These are phyloP conservation scores for Colletotrichum tropicale DNA, from an alignment of 2,329 filamentous ascomycete species.

Conservation along the genomic window DNA sequence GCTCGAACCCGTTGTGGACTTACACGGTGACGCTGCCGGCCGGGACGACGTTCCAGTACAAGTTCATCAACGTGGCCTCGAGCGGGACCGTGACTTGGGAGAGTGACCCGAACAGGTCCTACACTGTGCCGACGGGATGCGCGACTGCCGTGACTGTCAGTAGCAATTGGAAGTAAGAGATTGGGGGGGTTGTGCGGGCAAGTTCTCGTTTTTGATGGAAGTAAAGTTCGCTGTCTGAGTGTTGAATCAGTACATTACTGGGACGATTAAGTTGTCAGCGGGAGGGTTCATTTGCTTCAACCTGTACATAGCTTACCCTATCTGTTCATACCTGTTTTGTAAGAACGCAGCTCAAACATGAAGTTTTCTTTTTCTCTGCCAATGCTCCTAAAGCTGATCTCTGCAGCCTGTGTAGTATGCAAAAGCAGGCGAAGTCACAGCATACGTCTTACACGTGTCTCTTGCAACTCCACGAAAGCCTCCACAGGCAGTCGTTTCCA, in stretches of 20 bases:
- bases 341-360: not conserved
- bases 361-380: not conserved
- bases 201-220: accelerated
- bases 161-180: slow-evolving; percentile 29
- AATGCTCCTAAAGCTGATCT: not conserved
- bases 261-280: not conserved
- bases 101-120: slow-evolving; percentile 50
- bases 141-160: slow-evolving; percentile 22
- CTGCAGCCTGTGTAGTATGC: not conserved
- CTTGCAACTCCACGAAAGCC: not conserved
- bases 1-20: slow-evolving; percentile 59
- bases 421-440: not conserved
- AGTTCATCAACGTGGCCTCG: slow-evolving; percentile 61
- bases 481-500: not conserved
- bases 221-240: not conserved
- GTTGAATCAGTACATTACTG: not conserved
- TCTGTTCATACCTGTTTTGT: not conserved
- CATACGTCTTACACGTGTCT: not conserved
- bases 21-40: slow-evolving; percentile 54
- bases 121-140: slow-evolving; percentile 32
- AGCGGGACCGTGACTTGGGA: slow-evolving; percentile 62
- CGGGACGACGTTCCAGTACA: slow-evolving; percentile 61
- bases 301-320: not conserved
- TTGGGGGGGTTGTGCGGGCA: not conserved
- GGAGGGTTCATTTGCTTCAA: not conserved